These are phyloP conservation scores for Chrysoporthe deuterocubensis DNA, from an alignment of 2,329 filamentous ascomycete genomes.

Conservation along the genomic window DNA sequence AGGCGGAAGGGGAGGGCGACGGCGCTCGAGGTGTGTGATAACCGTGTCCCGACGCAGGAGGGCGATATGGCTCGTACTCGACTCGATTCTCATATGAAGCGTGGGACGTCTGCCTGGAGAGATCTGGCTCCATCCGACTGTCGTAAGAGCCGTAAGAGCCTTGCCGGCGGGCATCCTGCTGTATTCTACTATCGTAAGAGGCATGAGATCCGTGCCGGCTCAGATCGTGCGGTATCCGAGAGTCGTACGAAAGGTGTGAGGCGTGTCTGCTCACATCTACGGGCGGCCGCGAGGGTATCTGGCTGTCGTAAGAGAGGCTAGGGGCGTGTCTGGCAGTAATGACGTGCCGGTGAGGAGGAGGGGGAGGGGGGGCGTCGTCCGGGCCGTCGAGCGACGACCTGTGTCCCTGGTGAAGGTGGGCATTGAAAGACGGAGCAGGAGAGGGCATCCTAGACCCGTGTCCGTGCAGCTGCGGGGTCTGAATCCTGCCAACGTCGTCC, in stretches of 20 bases:
- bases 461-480: constrained; percentile 36
- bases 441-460: constrained; percentile 44
- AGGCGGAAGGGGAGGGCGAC: constrained; percentile 73
- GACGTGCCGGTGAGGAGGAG: constrained; percentile 78
- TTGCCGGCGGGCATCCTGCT: constrained; percentile 22
- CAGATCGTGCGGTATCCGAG: constrained; percentile 18
- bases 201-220: constrained; percentile 29
- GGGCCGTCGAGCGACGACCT: constrained; percentile 40
- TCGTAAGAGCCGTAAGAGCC: constrained; percentile 30
- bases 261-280: constrained; percentile 27
- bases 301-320: constrained; percentile 31
- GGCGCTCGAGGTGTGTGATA: constrained; percentile 60
- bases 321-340: constrained; percentile 28
- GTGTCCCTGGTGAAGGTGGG: constrained; percentile 33
- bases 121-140: constrained; percentile 25
- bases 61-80: constrained; percentile 27
- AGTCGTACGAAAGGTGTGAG: constrained; percentile 34
- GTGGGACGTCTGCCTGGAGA: constrained; percentile 43
- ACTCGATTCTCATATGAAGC: constrained; percentile 40
- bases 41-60: constrained; percentile 38
- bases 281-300: constrained; percentile 23
- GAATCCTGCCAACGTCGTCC: constrained; percentile 35
- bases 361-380: constrained; percentile 75
- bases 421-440: constrained; percentile 43
- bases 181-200: constrained; percentile 25